phyloP scores from a whole-genome alignment of 2,329 filamentous ascomycete genomes.

The Parastagonospora avenae region DNA sequence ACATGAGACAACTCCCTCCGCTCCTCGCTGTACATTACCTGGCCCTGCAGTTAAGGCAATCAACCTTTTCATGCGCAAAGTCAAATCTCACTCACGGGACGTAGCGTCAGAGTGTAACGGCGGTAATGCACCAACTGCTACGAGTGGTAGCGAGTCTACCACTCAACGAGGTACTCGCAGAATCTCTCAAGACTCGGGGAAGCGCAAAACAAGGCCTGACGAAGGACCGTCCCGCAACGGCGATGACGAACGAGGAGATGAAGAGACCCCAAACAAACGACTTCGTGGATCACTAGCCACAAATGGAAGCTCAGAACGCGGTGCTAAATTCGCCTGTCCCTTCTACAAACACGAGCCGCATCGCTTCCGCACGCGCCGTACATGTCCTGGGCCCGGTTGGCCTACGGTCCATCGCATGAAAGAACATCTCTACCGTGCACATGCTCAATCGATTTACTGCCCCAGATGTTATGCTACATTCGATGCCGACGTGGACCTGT shows the following conservation, averaged over 20 bases:
- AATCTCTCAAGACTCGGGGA: constrained; percentile 20
- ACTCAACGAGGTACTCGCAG: constrained; percentile 17
- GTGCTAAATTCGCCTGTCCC: constrained; percentile 46
- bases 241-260: constrained; percentile 24
- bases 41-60: constrained; percentile 30
- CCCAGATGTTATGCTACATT: constrained; percentile 47
- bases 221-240: constrained; percentile 24
- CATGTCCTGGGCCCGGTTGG: constrained; percentile 48
- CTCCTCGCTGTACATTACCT: constrained; percentile 7
- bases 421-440: constrained; percentile 50
- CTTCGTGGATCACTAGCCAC: constrained; percentile 30
- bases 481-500: constrained; percentile 37
- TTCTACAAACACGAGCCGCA: constrained; percentile 50
- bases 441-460: constrained; percentile 46
- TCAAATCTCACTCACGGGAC: constrained; percentile 32
- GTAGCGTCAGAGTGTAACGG: constrained; percentile 30
- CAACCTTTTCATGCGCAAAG: constrained; percentile 34
- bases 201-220: constrained; percentile 30
- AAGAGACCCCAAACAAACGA: constrained; percentile 24
- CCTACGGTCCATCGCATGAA: constrained; percentile 50
- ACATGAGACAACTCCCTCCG: constrained; percentile 5
- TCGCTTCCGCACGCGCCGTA: constrained; percentile 42
- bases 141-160: background rate
- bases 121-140: constrained; percentile 9
- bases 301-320: constrained; percentile 30